phyloP scores from a whole-genome alignment of 2,329 filamentous ascomycete genomes.

The Daldinia sp. region DNA sequence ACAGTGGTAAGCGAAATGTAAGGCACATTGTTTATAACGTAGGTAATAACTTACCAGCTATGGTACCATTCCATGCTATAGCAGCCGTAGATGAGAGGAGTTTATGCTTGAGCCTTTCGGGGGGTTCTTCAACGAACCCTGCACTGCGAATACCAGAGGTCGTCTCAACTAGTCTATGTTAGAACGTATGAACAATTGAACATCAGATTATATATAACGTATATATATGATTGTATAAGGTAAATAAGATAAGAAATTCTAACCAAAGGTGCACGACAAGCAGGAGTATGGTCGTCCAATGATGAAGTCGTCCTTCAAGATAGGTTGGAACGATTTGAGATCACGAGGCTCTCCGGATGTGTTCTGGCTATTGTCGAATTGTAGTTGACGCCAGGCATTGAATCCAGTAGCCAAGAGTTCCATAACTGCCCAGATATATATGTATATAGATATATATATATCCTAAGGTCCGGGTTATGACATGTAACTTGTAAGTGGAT shows the following conservation, averaged over 20 bases:
- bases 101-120: conserved; percentile 33
- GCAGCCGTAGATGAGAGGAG: conserved; percentile 42
- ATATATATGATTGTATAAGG: background rate
- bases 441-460: no score
- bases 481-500: background rate
- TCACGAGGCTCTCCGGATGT: conserved; percentile 54
- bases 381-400: conserved; percentile 67
- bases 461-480: no score
- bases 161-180: conserved; percentile 37
- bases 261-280: conserved; percentile 58
- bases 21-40: background rate
- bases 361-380: conserved; percentile 43
- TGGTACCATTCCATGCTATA: conserved; percentile 48
- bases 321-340: conserved; percentile 53
- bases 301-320: conserved; percentile 52
- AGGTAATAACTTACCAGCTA: conserved; percentile 43
- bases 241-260: conserved; percentile 29
- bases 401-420: conserved; percentile 63
- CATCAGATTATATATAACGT: no score
- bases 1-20: conserved; percentile 18
- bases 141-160: conserved; percentile 39
- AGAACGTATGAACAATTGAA: conserved; percentile 6
- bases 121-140: conserved; percentile 42
- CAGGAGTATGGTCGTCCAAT: conserved; percentile 46
- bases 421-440: no score